Evolutionary conservation across 768 basidiomycete species (phyloP), one percentile per base, ranked within the genome.

Genomic region (Leccinum longicurvipes): DNA sequence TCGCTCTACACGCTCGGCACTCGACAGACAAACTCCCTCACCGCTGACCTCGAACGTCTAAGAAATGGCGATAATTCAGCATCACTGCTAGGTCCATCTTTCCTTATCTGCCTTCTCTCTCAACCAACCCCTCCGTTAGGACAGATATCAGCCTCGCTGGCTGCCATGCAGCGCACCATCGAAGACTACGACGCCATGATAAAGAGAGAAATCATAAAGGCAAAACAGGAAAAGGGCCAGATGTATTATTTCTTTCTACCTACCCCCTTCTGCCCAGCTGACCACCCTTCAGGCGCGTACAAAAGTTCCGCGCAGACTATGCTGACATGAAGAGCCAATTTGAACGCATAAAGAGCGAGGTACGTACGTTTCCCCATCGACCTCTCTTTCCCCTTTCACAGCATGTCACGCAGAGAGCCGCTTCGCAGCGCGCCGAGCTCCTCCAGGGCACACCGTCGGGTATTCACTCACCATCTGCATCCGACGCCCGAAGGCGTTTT

Each of bases 171-270:
- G 49, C 77, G 97, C 55, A 94, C 97, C 52, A 87, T 98, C 60
- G 95, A 98, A 58, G 97, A 99, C 67, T 98, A 96, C 67, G 95
- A 98, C 64, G 88, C 90, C 9, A 94, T 98, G 91, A 93, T 91
- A 0, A 91, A 88, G 75, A 81, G 95, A 59, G 97, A 99, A 73
- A 93, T 97, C 67, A 94, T 98, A 51, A 93, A 91, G 63, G 86
- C 91, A 45, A 98, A 97, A 74, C 87, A 94, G 72, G 96, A 98
- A 75, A 98, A 98, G 75, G 97, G 95, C 0, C 81, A 89, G 68
- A 87, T 89, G 91, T 94, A 63, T 64, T 83, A n/a, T n/a, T n/a
- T n/a, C 73, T 41, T 39, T 14, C 29, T 25, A 4, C 52, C n/a
- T n/a, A 55, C 34, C 11, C 51, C 50, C 29, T 25, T 55, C 17